Evolutionary conservation across 768 basidiomycete genomes (phyloP).

Genomic region (Nevesoporus exiguus): DNA sequence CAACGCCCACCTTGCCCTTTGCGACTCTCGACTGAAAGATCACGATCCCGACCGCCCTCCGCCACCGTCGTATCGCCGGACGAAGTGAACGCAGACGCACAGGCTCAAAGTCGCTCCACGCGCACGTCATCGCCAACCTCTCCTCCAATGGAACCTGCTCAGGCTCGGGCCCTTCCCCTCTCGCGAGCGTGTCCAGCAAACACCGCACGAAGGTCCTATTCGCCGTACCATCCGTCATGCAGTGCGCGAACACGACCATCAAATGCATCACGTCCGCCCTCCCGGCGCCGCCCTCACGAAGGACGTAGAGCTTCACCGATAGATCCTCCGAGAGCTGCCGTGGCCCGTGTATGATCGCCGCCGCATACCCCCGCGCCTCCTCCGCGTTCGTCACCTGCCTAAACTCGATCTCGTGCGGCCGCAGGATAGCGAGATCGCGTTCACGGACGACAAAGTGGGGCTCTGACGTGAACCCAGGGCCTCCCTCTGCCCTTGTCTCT

Average conservation of each 20-base stretch:
- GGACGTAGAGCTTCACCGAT: slow-evolving; percentile 41
- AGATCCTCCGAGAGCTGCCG: slow-evolving; percentile 40
- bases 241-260: slow-evolving; percentile 44
- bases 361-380: slow-evolving; percentile 33
- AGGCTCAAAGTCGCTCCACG: slow-evolving; percentile 40
- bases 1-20: slow-evolving; percentile 35
- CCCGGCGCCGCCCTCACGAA: slow-evolving; percentile 34
- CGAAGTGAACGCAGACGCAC: slow-evolving; percentile 26
- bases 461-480: slow-evolving; percentile 2
- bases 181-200: slow-evolving; percentile 42
- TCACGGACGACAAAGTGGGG: slow-evolving; percentile 41
- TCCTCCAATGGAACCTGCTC: slow-evolving; percentile 31
- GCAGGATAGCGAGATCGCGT: slow-evolving; percentile 29
- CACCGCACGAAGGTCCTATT: slow-evolving; percentile 40
- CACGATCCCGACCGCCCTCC: slow-evolving; percentile 38
- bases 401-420: slow-evolving; percentile 40
- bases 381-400: slow-evolving; percentile 30
- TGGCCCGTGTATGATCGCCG: slow-evolving; percentile 33
- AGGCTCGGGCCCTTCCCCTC: neutral
- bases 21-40: slow-evolving; percentile 34
- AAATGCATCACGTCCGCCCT: slow-evolving; percentile 38
- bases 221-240: slow-evolving; percentile 49
- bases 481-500: neutral
- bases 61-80: slow-evolving; percentile 43
- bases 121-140: slow-evolving; percentile 39